Base-by-base conservation (phyloP, 2,329 filamentous ascomycete species). In the Cordyceps cicadae region DNA sequence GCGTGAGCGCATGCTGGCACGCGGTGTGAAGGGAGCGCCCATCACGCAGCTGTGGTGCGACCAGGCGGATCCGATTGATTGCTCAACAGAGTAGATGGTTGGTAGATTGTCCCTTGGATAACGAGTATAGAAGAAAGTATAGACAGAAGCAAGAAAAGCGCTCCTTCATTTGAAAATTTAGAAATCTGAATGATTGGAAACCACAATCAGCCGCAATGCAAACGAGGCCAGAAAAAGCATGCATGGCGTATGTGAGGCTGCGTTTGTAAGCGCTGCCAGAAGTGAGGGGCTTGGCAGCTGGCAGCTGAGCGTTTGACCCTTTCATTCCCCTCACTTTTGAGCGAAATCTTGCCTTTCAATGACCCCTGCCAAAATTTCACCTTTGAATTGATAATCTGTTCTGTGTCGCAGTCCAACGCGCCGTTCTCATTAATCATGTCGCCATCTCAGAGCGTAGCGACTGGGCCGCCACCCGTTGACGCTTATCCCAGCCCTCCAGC, bases 1-100 rank as follows among this genome's bases (percentile, higher is more conserved):
- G 79, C 81, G 90, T 55, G 89, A 94, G 79, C 77, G 89, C 43
- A 77, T 95, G 76, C 81, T 93, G 29, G 81, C 80, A 3, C 78
- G 83, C 59, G 89, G 89, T 0, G 80, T 94, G 21, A 70, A 74
- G 19, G 86, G 87, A 7, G 74, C 76, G 49, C 83, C 86, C 5
- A 81, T 92, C 32, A 83, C 89, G 70, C 89, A 90, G 87, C 78
- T 83, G 24, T 90, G 81, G 73, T 92, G 89, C 72, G 84, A 84
- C 34, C 85, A 87, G 78, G 55, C 41, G 9, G 51, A 59, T 17
- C 34, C 56, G 14, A 48, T 54, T 49, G 61, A 62, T 24, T 62
- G 61, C 34, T 53, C 60, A 7, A 39, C 15, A 5, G 45, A 61
- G 37, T 41, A 60, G n/a, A 29, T 21, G 50, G 14, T 58, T 41